Conservation (phyloP, 305 asterid species). For the Fraxinus xanthoxyloides region DNA sequence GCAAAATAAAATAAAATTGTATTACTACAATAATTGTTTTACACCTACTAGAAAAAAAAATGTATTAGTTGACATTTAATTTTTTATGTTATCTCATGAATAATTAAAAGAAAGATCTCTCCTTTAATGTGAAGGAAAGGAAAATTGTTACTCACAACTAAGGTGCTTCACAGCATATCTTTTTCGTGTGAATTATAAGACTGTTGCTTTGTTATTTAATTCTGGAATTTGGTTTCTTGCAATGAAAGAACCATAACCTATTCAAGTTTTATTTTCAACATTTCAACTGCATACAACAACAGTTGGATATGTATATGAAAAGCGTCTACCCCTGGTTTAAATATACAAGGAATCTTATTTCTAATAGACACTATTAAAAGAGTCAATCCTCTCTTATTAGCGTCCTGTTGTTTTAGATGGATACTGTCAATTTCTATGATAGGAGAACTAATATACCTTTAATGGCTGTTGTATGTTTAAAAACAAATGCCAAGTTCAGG, state of each 20-base stretch:
- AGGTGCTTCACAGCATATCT: neutral
- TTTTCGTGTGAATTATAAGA: neutral
- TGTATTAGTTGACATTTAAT: neutral
- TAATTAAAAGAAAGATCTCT: neutral
- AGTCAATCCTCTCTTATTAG: neutral
- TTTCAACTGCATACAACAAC: neutral
- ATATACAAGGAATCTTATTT: neutral
- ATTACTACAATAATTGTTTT: neutral
- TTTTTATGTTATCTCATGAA: neutral
- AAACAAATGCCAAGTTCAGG: neutral
- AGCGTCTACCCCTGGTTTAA: neutral
- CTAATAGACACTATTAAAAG: neutral
- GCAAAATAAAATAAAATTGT: neutral
- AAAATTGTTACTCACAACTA: neutral
- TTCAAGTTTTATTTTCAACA: slow-evolving; percentile 7
- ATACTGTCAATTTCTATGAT: neutral
- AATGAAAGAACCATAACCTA: neutral
- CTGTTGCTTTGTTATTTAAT: neutral
- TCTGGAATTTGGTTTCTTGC: neutral
- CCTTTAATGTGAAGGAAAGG: neutral
- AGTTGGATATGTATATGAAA: neutral
- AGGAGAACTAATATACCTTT: neutral
- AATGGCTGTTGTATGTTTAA: neutral
- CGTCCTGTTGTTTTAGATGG: neutral
- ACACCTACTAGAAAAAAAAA: neutral